Evolutionary conservation across 1,139 yeast genomes (phyloP).

Genomic region (Diutina sp.): DNA sequence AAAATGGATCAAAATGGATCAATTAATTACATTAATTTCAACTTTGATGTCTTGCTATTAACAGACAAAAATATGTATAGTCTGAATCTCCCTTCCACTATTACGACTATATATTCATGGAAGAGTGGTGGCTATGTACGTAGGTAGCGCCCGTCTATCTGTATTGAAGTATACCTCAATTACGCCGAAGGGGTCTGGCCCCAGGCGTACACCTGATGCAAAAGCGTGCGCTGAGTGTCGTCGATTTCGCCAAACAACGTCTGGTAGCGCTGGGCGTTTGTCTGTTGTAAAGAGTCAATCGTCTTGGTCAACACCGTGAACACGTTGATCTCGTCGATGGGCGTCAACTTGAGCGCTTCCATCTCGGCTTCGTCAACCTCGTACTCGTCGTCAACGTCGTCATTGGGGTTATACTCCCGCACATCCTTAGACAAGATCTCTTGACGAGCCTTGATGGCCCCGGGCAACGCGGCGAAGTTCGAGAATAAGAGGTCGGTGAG

Average conservation of each 20-base stretch:
- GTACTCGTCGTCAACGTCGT: slow-evolving; percentile 20
- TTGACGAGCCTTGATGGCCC: slow-evolving; percentile 32
- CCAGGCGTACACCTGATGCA: background rate
- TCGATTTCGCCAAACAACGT: background rate
- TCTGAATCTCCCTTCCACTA: too few species aligned
- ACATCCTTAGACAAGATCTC: slow-evolving; percentile 25
- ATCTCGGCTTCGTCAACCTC: slow-evolving; percentile 41
- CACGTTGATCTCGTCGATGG: slow-evolving; percentile 36
- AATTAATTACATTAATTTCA: too few species aligned
- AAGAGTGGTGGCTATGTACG: too few species aligned
- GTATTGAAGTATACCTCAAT: background rate
- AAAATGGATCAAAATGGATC: too few species aligned
- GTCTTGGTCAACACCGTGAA: slow-evolving; percentile 21
- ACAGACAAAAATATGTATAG: too few species aligned
- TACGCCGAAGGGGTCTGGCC: background rate
- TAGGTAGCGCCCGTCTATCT: too few species aligned
- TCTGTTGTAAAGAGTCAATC: background rate
- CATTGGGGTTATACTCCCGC: slow-evolving; percentile 16
- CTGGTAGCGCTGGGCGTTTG: background rate
- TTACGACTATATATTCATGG: too few species aligned
- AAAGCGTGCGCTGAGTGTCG: background rate
- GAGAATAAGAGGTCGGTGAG: slow-evolving; percentile 27
- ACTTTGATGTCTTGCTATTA: too few species aligned
- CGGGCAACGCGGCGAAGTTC: slow-evolving; percentile 32
- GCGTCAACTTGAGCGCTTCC: slow-evolving; percentile 41